Evolutionary conservation across 1,139 yeast genomes (phyloP), one percentile per base, ranked within the genome.

Genomic region (Pichia inconspicua): DNA sequence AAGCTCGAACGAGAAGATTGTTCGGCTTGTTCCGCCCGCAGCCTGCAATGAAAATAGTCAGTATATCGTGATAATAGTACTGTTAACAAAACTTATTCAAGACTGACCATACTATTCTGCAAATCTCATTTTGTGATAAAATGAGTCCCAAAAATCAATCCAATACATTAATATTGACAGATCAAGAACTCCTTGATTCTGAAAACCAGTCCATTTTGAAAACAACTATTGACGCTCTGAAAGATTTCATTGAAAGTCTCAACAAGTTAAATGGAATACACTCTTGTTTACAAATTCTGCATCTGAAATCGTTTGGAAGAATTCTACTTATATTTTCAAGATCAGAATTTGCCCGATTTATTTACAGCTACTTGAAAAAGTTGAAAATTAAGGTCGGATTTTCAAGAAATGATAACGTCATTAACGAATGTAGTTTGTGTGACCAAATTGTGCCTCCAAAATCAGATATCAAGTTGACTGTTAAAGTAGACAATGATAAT

Each of bases 121-220:
- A 22, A 22, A 22, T 22, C 5, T 22, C 22, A 22, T 22, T 27
- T 27, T 27, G 38, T 37, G 45, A 30, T 35, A 4, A 15, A 25
- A 25, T 11, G n/a, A 1, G 12, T 9, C 9, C 11, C 1, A 14
- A 14, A 2, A 8, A 15, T 32, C 12, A 10, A n/a, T 59, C 66
- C 2, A 62, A 63, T 43, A 59, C 65, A 2, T 44, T 63, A 11
- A 58, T 63, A 12, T 48, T 63, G 4, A 61, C 65, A 5, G 66
- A 60, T 39, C 40, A 34, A 10, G 46, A 48, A 12, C 40, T 60
- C 8, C 32, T 58, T n/a, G 53, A 53, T 19, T 48, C 55, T 4
- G 51, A 51, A 7, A 56, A 61, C 43, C 46, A 41, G 19, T 59
- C 58, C 30, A 43, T 54, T 5, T 38, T 63, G 7, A 44, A 53